A percentile compares a stretch with the other conserved stretches of the same genome.
Conservation (phyloP, 164 flowering plant species). For the Vitis rupestris region DNA sequence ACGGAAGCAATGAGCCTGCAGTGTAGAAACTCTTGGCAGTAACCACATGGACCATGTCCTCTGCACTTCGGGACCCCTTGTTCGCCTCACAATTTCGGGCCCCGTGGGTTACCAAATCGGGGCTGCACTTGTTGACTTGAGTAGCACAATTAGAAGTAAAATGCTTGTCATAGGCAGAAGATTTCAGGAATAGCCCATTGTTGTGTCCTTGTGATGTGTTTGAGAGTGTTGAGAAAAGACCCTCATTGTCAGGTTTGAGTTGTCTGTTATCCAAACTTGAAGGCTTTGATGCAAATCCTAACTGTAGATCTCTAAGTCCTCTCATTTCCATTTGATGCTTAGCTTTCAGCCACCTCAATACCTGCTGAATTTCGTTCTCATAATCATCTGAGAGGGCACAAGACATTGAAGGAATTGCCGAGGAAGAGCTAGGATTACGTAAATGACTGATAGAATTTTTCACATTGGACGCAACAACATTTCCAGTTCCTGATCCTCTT, state of each 20-base stretch:
- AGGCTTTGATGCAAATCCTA: conserved; percentile 17
- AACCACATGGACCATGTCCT: not conserved
- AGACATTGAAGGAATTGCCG: conserved; percentile 2
- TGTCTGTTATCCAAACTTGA: conserved; percentile 10
- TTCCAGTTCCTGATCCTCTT: conserved; percentile 2
- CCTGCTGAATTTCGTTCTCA: conserved; percentile 31
- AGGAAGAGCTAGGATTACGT: conserved; percentile 13
- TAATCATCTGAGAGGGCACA: conserved; percentile 18
- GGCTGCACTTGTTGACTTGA: conserved; percentile 21
- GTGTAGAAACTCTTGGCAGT: conserved; percentile 18
- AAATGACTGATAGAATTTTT: conserved; percentile 6
- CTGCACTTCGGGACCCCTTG: conserved; percentile 4
- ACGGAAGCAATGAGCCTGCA: conserved; percentile 25
- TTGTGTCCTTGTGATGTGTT: conserved; percentile 6
- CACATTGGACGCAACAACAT: not conserved
- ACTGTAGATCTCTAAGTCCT: conserved; percentile 28
- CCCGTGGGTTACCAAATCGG: conserved; percentile 21
- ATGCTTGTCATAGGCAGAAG: conserved; percentile 3
- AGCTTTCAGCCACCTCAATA: conserved; percentile 43
- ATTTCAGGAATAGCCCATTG: conserved; percentile 7
- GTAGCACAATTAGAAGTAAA: not conserved
- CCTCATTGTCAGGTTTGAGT: not conserved
- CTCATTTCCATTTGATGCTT: conserved; percentile 33
- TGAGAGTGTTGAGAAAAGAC: not conserved
- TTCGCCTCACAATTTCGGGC: conserved; percentile 21